These are phyloP conservation scores for Salix suchowensis DNA, from an alignment of 345 rosid species.

Conservation along the genomic window DNA sequence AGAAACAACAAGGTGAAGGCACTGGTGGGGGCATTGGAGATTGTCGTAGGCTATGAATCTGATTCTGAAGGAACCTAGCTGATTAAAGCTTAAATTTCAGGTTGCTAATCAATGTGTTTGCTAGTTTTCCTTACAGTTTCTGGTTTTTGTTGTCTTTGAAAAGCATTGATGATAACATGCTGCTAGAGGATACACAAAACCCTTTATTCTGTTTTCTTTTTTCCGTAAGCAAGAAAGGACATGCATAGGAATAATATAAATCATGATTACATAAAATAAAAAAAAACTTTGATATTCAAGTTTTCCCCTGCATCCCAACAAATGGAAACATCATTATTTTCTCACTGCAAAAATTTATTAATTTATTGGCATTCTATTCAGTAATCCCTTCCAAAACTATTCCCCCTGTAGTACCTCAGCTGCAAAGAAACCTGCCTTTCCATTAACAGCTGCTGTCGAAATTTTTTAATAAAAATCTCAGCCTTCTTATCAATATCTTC, in stretches of 20 bases:
- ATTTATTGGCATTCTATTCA: background rate
- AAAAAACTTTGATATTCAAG: background rate
- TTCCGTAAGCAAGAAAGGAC: no score
- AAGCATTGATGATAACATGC: no score
- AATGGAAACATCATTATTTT: background rate
- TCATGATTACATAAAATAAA: no score
- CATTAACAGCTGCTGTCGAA: constrained; percentile 34
- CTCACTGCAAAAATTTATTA: background rate
- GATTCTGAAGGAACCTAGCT: background rate
- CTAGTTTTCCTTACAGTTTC: no score
- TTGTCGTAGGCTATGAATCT: constrained; percentile 76
- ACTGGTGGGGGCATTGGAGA: constrained; percentile 86
- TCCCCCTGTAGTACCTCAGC: constrained; percentile 22
- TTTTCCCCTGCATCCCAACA: background rate
- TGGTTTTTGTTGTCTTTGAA: no score
- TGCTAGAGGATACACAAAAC: no score
- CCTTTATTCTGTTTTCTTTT: no score
- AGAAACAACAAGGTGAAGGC: constrained; percentile 86
- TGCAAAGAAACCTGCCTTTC: constrained; percentile 43
- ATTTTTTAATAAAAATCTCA: constrained; percentile 40
- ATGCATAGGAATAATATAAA: no score
- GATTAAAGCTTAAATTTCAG: background rate
- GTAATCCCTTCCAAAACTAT: constrained; percentile 13
- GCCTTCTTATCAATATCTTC: constrained; percentile 39
- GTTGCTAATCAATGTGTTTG: no score